phyloP scores from a whole-genome alignment of 2,329 filamentous ascomycete species.

The Colletotrichum sidae region DNA sequence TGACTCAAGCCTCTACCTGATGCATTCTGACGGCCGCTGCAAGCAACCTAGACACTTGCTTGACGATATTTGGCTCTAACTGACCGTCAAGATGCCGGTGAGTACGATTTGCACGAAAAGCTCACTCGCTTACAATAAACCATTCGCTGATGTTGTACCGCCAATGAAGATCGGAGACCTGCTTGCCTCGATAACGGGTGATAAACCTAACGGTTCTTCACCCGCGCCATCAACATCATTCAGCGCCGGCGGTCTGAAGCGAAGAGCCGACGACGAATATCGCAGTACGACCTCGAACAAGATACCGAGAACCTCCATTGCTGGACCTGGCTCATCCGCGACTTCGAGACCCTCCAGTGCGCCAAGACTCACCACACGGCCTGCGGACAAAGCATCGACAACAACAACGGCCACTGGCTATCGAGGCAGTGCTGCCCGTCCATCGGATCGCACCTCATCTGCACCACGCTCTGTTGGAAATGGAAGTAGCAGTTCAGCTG shows the following conservation, averaged over 20 bases:
- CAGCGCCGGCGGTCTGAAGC: slow-evolving; percentile 55
- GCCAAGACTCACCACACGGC: slow-evolving; percentile 38
- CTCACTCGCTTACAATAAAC: neutral
- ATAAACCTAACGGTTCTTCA: slow-evolving; percentile 53
- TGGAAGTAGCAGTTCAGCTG: slow-evolving; percentile 3
- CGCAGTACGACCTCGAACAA: slow-evolving; percentile 53
- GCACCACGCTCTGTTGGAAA: slow-evolving; percentile 30
- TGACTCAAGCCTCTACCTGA: slow-evolving; percentile 36
- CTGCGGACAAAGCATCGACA: slow-evolving; percentile 12
- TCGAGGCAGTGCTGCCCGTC: slow-evolving; percentile 35
- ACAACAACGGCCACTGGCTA: slow-evolving; percentile 27
- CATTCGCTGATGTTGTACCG: slow-evolving; percentile 17
- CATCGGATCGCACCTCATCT: slow-evolving; percentile 26
- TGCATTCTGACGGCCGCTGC: slow-evolving; percentile 36
- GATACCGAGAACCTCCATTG: slow-evolving; percentile 48
- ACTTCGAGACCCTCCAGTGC: slow-evolving; percentile 42
- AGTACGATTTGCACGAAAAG: slow-evolving; percentile 12
- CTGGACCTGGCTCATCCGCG: slow-evolving; percentile 36
- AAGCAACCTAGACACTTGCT: slow-evolving; percentile 37
- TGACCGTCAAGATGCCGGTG: slow-evolving; percentile 39
- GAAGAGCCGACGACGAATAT: slow-evolving; percentile 68
- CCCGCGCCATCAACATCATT: slow-evolving; percentile 48
- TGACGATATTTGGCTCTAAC: slow-evolving; percentile 34
- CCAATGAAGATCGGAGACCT: slow-evolving; percentile 60
- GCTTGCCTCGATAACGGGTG: slow-evolving; percentile 72